Evolutionary conservation across 306 rosid genomes (phyloP), one percentile per base, ranked within the genome.

Genomic region (Elaeagnus macrophylla): DNA sequence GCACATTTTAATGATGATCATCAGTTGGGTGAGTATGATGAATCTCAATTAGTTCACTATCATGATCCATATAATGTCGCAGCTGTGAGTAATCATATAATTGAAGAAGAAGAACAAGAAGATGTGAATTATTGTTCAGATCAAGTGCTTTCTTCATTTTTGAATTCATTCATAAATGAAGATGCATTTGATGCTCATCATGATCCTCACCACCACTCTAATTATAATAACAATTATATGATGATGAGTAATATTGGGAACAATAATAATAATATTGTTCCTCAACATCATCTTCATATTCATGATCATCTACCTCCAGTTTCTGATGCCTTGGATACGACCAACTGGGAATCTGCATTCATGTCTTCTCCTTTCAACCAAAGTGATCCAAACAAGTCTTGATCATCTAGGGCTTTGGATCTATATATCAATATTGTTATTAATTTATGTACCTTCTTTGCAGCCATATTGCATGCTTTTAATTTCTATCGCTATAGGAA

Each of bases 91-190:
- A 38, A 46, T 43, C 10, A 9, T 57, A 13, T 60, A 12, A 7
- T 12, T 16, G 68, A 54, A 10, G 39, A 62, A 7, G 62, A 67
- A 35, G 80, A 65, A 9, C 67, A 58, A 0, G 77, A 75, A 0
- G 79, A 63, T 25, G 37, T 73, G 1, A 72, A 66, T 56, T 74
- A 79, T 37, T 67, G 81, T 46, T 9, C 69, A 4, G 96, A 88
- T 9, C 94, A 84, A 10, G 73, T 73, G 1, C 81, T 88, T 64
- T 79, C 90, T 45, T 84, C 96, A 38, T 82, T 88, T 59, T 72
- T 88, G 53, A 81, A 84, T 49, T 88, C 96, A 1, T 37, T 79
- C 65, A 88, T 84, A 73, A 79, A 84, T 8, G 94, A 88, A 1
- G 96, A 84, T 32, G 79, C 83, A 12, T 81, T 79, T 54, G 36